Percentiles rank a stretch among this genome's conserved stretches.
Conservation (phyloP, 257 asterid species). For the Jacaranda copaia region DNA sequence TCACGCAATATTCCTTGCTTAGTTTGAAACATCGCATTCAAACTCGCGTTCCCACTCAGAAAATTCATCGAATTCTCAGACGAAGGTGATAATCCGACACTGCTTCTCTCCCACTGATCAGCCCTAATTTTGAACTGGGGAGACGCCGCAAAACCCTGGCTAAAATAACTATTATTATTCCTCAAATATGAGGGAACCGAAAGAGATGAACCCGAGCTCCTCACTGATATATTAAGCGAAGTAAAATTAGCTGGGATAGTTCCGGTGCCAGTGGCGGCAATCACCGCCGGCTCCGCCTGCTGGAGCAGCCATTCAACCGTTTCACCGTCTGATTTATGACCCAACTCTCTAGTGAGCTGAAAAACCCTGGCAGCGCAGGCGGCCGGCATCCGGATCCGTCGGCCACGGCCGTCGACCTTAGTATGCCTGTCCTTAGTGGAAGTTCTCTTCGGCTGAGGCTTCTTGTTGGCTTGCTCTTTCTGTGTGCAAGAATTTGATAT, state of each 20-base stretch:
- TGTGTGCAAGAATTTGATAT: neutral
- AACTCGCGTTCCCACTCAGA: constrained; percentile 6
- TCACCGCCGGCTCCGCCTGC: constrained; percentile 88
- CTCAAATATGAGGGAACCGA: constrained; percentile 60
- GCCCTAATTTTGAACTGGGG: constrained; percentile 31
- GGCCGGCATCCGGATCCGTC: constrained; percentile 86
- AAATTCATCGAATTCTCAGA: constrained; percentile 39
- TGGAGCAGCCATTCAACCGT: constrained; percentile 72
- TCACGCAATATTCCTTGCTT: constrained; percentile 54
- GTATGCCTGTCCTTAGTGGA: constrained; percentile 78
- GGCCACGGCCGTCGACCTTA: constrained; percentile 63
- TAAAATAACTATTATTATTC: constrained; percentile 29
- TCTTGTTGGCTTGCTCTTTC: constrained; percentile 40
- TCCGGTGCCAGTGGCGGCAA: constrained; percentile 93
- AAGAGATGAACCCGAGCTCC: constrained; percentile 69
- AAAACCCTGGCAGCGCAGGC: constrained; percentile 86
- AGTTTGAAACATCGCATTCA: constrained; percentile 44
- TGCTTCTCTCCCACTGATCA: constrained; percentile 36
- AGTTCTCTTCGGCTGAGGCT: constrained; percentile 51
- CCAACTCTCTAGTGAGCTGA: constrained; percentile 71
- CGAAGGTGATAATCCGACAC: constrained; percentile 36
- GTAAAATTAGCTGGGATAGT: constrained; percentile 82
- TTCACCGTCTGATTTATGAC: constrained; percentile 57
- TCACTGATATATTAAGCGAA: constrained; percentile 64
- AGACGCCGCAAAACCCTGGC: constrained; percentile 36